Conservation (phyloP, 768 basidiomycete genomes). For the Podaxis carcinomalis region DNA sequence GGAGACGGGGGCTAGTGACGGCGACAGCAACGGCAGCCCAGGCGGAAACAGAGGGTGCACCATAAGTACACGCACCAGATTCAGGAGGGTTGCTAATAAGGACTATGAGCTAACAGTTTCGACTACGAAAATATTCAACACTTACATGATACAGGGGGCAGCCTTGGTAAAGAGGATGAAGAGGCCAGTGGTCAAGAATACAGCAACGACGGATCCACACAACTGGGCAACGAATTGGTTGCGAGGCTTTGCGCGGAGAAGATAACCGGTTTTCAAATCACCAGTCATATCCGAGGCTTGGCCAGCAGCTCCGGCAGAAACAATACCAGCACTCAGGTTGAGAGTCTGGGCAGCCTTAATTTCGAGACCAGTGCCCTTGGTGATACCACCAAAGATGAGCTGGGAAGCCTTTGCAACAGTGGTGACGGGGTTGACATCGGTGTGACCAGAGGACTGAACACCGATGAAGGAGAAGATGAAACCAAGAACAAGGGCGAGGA, state of each 20-base stretch:
- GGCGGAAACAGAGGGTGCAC: constrained; percentile 51
- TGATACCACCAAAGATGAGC: constrained; percentile 60
- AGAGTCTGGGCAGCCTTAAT: constrained; percentile 34
- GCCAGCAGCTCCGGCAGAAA: constrained; percentile 51
- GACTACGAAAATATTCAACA: neutral
- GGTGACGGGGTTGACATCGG: constrained; percentile 59
- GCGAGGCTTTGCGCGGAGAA: constrained; percentile 57
- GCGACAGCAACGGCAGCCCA: constrained; percentile 56
- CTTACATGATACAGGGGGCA: constrained; percentile 55
- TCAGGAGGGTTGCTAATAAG: constrained; percentile 22
- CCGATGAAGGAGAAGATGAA: constrained; percentile 69
- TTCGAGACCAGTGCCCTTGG: constrained; percentile 38
- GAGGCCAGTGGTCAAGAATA: constrained; percentile 55
- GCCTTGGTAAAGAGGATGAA: constrained; percentile 62
- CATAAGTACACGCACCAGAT: constrained; percentile 40
- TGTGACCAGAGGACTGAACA: constrained; percentile 55
- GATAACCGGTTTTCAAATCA: constrained; percentile 68
- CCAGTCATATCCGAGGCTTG: constrained; percentile 64
- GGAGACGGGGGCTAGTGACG: constrained; percentile 44
- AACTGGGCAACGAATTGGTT: constrained; percentile 62
- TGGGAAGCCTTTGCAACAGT: constrained; percentile 62
- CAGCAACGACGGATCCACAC: constrained; percentile 51
- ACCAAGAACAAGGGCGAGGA: constrained; percentile 53
- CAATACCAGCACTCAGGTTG: constrained; percentile 49
- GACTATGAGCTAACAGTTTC: neutral